Evolutionary conservation across 305 asterid genomes (phyloP), one percentile per base, ranked within the genome.

Genomic region (Fraxinus sp.): DNA sequence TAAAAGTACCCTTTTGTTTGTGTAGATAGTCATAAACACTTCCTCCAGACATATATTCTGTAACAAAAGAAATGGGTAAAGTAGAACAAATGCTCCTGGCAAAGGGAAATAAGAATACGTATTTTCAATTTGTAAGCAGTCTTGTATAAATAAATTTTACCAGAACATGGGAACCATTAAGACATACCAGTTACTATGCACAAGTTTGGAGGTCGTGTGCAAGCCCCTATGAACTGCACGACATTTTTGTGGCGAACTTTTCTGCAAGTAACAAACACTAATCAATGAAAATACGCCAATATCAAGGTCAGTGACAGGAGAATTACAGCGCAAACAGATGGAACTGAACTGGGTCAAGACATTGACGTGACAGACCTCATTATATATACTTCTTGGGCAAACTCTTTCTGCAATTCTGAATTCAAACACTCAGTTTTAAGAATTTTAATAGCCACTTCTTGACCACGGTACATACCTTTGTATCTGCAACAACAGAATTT

Each of bases 21-120:
- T 96, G 99, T 74, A 96, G 82, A 83, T 90, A 94, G 89, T 96
- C 99, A 71, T 96, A 96, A 7, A 96, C 96, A 79, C 99, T 96
- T 85, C 99, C 99, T 79, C 98, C 99, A 75, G 96, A 88, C 99
- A 96, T 96, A 87, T 83, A 96, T 83, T 94, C 99, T 96, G 91
- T 85, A 86, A 71, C 82, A 64, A 82, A 84, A 82, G 79, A 85
- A 71, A 83, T 49, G 82, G 75, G 79, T 32, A 76, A 16, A 20
- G 28, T 30, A 79, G 64, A 71, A 76, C 30, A 79, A 36, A 71
- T 78, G 14, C 28, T 35, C 79, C 35, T 22, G 79, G 81, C 52
- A 83, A 83, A 64, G 16, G 22, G 30, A 26, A 75, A 30, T 75
- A 70, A 74, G 16, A 28, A 41, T 33, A 6, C 26, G 9, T 28